Evolutionary conservation across 202 grass and related monocot species (phyloP).

Genomic region (Schoenoplectus tabernaemontani): DNA sequence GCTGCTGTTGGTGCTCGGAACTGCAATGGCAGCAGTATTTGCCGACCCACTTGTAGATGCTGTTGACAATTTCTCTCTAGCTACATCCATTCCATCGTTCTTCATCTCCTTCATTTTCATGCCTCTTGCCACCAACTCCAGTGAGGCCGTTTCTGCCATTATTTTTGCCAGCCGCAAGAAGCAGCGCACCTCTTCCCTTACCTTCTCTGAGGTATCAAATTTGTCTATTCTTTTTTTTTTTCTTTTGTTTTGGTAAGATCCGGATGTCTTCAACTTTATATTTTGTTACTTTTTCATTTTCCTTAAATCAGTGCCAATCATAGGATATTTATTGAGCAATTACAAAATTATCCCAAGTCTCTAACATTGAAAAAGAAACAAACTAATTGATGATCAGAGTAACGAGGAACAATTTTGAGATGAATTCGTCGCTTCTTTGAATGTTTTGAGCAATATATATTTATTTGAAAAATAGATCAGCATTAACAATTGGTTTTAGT

Average conservation of each 20-base stretch:
- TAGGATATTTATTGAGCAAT: too few species aligned
- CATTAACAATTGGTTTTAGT: too few species aligned
- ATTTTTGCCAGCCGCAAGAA: slow-evolving; percentile 83
- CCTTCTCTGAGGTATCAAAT: slow-evolving; percentile 68
- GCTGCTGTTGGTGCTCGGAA: slow-evolving; percentile 46
- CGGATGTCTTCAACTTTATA: not conserved
- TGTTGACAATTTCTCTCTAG: slow-evolving; percentile 77
- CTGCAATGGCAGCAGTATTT: slow-evolving; percentile 50
- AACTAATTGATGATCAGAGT: not conserved
- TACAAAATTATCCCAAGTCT: not conserved
- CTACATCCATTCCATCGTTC: slow-evolving; percentile 70
- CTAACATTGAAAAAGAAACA: not conserved
- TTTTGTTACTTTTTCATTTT: not conserved
- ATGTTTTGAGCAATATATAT: not conserved
- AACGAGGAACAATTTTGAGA: not conserved
- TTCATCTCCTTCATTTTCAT: slow-evolving; percentile 93
- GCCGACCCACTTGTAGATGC: slow-evolving; percentile 84
- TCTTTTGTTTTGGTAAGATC: not conserved
- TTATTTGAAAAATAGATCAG: too few species aligned
- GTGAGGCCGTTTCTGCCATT: slow-evolving; percentile 76
- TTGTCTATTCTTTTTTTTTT: too few species aligned
- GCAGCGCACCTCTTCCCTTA: slow-evolving; percentile 65
- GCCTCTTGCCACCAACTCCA: slow-evolving; percentile 86
- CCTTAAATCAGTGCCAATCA: too few species aligned
- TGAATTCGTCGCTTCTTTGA: not conserved